Percentiles rank a stretch among this genome's conserved stretches.
phyloP scores from a whole-genome alignment of 1,139 yeast genomes.

The Taphrina wiesneri region DNA sequence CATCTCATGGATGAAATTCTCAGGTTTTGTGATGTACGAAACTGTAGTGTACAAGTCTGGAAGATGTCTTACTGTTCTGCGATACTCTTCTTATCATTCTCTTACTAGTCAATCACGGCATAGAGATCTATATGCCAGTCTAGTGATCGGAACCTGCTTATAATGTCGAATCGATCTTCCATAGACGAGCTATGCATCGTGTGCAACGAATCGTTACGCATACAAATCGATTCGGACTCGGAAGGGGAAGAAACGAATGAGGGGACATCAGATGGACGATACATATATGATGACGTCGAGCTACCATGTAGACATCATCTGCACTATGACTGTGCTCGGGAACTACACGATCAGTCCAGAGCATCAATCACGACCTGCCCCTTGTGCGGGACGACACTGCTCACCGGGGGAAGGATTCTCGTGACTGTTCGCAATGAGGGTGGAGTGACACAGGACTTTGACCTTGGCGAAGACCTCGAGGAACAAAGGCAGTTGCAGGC shows the following conservation, averaged over 20 bases:
- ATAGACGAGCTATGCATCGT: conserved; percentile 23
- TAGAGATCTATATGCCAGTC: neutral
- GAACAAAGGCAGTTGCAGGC: conserved; percentile 37
- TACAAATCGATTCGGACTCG: conserved; percentile 22
- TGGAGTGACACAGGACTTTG: conserved; percentile 39
- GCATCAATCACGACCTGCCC: conserved; percentile 39
- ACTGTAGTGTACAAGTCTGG: neutral
- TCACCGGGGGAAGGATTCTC: conserved; percentile 34
- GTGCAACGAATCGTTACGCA: conserved; percentile 24
- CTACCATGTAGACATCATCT: conserved; percentile 39
- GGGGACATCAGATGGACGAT: neutral
- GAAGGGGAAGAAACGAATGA: neutral
- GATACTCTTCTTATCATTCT: neutral
- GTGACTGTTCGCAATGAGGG: conserved; percentile 40
- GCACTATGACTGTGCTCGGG: conserved; percentile 41
- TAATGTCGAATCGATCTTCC: conserved; percentile 5
- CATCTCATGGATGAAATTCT: neutral
- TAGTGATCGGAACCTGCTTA: too few relatives aligned
- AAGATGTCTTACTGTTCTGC: neutral
- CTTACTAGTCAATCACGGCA: neutral
- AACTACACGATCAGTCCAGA: conserved; percentile 33
- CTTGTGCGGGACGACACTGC: conserved; percentile 36
- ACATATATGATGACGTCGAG: conserved; percentile 38
- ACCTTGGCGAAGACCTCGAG: conserved; percentile 37
- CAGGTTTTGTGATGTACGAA: neutral